These are phyloP conservation scores for Neopestalotiopsis rosae DNA, from an alignment of 2,329 filamentous ascomycete species.

Conservation along the genomic window DNA sequence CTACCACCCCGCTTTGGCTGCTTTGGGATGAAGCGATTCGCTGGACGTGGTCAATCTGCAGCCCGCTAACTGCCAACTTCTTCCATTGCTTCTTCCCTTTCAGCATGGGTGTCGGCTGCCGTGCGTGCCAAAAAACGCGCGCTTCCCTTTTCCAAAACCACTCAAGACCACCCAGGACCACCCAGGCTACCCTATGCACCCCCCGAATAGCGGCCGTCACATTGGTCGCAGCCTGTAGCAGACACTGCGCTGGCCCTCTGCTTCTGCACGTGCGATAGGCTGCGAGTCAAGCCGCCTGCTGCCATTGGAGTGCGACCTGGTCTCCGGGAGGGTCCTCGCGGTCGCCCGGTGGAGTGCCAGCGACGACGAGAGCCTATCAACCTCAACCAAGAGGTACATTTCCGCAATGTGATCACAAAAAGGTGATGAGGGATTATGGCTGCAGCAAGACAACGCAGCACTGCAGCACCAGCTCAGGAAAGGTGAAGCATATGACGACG, in stretches of 20 bases:
- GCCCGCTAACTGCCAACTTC: slow-evolving; percentile 17
- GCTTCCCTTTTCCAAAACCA: neutral
- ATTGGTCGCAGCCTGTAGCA: slow-evolving; percentile 43
- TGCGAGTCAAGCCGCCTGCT: slow-evolving; percentile 33
- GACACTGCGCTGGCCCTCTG: slow-evolving; percentile 52
- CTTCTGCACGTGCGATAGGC: slow-evolving; percentile 47
- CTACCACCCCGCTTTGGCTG: slow-evolving; percentile 23
- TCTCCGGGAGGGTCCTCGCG: slow-evolving; percentile 39
- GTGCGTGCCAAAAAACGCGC: slow-evolving; percentile 15
- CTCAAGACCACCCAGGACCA: too few species aligned
- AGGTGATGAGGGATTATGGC: slow-evolving; percentile 44
- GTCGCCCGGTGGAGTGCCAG: slow-evolving; percentile 40
- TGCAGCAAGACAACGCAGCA: slow-evolving; percentile 47
- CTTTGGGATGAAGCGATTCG: slow-evolving; percentile 20
- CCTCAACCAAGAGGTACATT: slow-evolving; percentile 29
- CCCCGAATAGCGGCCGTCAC: slow-evolving; percentile 43
- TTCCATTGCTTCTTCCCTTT: slow-evolving; percentile 13
- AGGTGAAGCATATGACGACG: slow-evolving; percentile 16
- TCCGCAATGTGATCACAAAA: slow-evolving; percentile 34
- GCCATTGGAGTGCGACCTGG: slow-evolving; percentile 46
- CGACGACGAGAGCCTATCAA: slow-evolving; percentile 50
- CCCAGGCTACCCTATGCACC: neutral
- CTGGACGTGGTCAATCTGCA: neutral
- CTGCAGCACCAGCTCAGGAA: slow-evolving; percentile 35
- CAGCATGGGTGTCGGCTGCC: slow-evolving; percentile 17